Evolutionary conservation across 164 flowering plant genomes (phyloP), one percentile per base, ranked within the genome.

Genomic region (Stephania cephalantha): DNA sequence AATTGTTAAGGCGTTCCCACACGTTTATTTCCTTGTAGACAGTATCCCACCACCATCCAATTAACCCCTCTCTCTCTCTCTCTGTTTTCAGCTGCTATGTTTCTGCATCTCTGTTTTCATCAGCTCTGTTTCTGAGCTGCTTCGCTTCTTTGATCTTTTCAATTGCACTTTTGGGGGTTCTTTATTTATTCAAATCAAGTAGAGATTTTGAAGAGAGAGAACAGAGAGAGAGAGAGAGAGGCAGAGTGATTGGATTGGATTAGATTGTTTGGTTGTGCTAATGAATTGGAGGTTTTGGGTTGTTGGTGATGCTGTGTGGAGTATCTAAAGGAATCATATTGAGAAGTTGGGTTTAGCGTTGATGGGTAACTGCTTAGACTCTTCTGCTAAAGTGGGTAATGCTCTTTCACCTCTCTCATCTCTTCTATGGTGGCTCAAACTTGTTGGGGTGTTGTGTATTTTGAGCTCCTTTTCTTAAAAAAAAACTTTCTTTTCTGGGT

Each of bases 351-450:
- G 30, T 45, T 72, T 72, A n/a, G 74, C 58, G 65, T 72, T 22
- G 25, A 74, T 74, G 76, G 76, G 76, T 46, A 74, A 74, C 25
- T 74, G 70, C 22, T 65, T 74, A 31, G 53, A 30, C 29, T 22
- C 61, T 48, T 74, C 76, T 11, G 64, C 63, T 17, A 74, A 44
- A 74, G 76, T 74, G 15, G 76, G 68, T 66, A 66, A 66, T 46
- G 58, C 46, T 74, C 68, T 35, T 35, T 20, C 6, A 64, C n/a
- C 69, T 65, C 76, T n/a, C 70, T 29, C 25, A 65, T 55, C 50
- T 13, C 69, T 72, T 17, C 68, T 55, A 0, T 15, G 63, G 18
- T 55, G 3, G 17, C 63, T 69, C 29, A 18, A 44, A 69, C 46
- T 69, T n/a, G 50, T 69, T 69, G 2, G 30, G 42, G 18, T 22